phyloP scores from a whole-genome alignment of 2,329 filamentous ascomycete species.

The Xylariaceae sp. region DNA sequence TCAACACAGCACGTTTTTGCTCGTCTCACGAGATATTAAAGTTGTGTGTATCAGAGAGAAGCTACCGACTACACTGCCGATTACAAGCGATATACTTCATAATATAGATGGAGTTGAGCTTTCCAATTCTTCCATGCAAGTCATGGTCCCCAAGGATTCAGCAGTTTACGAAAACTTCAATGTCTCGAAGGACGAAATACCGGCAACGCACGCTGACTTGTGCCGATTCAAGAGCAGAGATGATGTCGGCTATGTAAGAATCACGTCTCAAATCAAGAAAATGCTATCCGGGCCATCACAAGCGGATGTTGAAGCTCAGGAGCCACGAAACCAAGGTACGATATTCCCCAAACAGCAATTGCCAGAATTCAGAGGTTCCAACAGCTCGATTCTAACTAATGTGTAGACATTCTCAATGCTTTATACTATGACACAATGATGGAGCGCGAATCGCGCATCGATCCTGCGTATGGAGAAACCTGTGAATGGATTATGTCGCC shows the following conservation, averaged over 20 bases:
- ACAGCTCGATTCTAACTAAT: background rate
- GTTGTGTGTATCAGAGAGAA: slow-evolving; percentile 29
- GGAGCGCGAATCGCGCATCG: slow-evolving; percentile 34
- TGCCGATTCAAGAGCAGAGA: slow-evolving; percentile 25
- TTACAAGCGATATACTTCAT: slow-evolving; percentile 20
- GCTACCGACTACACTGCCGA: slow-evolving; percentile 22
- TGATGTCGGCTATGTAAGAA: slow-evolving; percentile 23
- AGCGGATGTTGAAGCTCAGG: slow-evolving; percentile 26
- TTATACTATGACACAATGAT: slow-evolving; percentile 30
- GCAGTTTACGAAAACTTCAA: slow-evolving; percentile 27
- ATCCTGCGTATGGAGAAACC: slow-evolving; percentile 36
- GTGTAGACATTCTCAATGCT: slow-evolving; percentile 29
- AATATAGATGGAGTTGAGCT: slow-evolving; percentile 24
- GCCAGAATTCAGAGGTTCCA: too few species aligned
- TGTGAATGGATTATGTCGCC: slow-evolving; percentile 41
- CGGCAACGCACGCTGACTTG: slow-evolving; percentile 24
- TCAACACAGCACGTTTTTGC: slow-evolving; percentile 27
- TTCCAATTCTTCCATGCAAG: slow-evolving; percentile 24
- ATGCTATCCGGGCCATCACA: slow-evolving; percentile 23
- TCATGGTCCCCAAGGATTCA: slow-evolving; percentile 27
- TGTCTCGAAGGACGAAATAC: slow-evolving; percentile 26
- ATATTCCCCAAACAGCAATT: too few species aligned
- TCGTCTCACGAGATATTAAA: slow-evolving; percentile 30
- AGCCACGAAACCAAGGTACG: slow-evolving; percentile 31
- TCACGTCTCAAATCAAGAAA: slow-evolving; percentile 25